Percentiles rank a stretch among this genome's conserved stretches.
phyloP scores from a whole-genome alignment of 2,329 filamentous ascomycete genomes.

The Cladosporium austrohemisphaericum region DNA sequence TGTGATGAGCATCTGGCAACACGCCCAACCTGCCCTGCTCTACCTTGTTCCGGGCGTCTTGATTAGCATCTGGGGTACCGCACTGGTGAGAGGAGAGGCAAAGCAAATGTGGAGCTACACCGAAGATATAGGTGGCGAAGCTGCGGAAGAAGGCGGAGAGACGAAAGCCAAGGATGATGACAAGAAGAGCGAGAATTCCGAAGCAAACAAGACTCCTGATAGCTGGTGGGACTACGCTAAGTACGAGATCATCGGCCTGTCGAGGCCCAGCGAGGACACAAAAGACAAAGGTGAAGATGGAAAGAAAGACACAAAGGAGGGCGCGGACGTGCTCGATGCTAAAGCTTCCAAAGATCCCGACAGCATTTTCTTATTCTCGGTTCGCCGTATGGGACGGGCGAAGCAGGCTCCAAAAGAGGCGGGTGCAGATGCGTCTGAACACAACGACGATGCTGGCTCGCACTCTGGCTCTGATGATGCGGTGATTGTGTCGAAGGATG shows the following conservation, averaged over 20 bases:
- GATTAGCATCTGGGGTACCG: slow-evolving; percentile 70
- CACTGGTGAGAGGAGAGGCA: slow-evolving; percentile 66
- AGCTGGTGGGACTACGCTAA: slow-evolving; percentile 10
- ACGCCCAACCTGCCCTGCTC: slow-evolving; percentile 83
- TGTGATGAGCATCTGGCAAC: slow-evolving; percentile 72
- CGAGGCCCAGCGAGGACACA: slow-evolving; percentile 1
- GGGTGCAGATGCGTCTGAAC: not conserved
- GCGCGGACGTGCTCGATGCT: slow-evolving; percentile 1
- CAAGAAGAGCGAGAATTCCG: slow-evolving; percentile 8
- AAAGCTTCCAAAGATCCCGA: slow-evolving; percentile 14
- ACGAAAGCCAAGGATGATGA: slow-evolving; percentile 17
- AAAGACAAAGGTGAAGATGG: slow-evolving; percentile 26
- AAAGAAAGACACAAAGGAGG: slow-evolving; percentile 12
- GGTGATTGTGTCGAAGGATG: slow-evolving; percentile 15
- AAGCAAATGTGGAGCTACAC: slow-evolving; percentile 76
- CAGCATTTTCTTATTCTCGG: slow-evolving; percentile 14
- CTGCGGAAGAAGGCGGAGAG: slow-evolving; percentile 23
- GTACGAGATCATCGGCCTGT: slow-evolving; percentile 11
- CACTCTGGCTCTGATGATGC: slow-evolving; percentile 17
- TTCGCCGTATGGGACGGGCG: slow-evolving; percentile 9
- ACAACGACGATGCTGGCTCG: not conserved
- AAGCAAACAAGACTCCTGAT: slow-evolving; percentile 8
- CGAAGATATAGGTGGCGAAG: slow-evolving; percentile 55
- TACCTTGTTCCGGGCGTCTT: slow-evolving; percentile 90
- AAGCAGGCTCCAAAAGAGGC: not conserved